A percentile compares a stretch with the other conserved stretches of the same genome.
Evolutionary conservation across 257 asterid genomes (phyloP).

Genomic region (Nicotiana sylvestris): DNA sequence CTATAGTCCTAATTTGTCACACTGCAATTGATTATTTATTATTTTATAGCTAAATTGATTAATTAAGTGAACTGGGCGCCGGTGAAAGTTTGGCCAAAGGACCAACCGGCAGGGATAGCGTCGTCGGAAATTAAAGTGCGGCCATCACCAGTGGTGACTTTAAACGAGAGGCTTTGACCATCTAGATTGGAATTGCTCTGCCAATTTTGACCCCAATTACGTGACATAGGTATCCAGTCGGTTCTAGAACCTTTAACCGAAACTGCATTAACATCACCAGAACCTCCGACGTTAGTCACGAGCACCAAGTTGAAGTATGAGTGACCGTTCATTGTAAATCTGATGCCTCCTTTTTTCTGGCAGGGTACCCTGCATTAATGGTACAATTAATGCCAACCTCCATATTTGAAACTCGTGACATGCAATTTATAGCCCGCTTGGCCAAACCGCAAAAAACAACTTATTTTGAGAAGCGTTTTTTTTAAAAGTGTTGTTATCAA

Average conservation of each 20-base stretch:
- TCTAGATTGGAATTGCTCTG: slow-evolving; percentile 9
- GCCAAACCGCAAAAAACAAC: too few relatives aligned
- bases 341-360: slow-evolving; percentile 15
- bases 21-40: neutral
- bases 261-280: slow-evolving; percentile 12
- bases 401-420: neutral
- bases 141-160: slow-evolving; percentile 18
- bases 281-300: slow-evolving; percentile 12
- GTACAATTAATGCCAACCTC: neutral
- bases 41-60: neutral
- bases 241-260: neutral
- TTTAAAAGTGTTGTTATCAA: too few relatives aligned
- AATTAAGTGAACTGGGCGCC: slow-evolving; percentile 14
- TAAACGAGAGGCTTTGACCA: slow-evolving; percentile 10
- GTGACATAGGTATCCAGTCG: slow-evolving; percentile 10
- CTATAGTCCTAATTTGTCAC: neutral
- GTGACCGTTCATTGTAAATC: slow-evolving; percentile 18
- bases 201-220: slow-evolving; percentile 22
- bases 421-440: neutral
- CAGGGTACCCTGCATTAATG: slow-evolving; percentile 11
- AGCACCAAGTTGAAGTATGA: slow-evolving; percentile 8
- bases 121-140: neutral
- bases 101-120: slow-evolving; percentile 10
- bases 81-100: slow-evolving; percentile 8
- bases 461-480: too few relatives aligned